These are phyloP conservation scores for Noccaea bulbosa DNA, from an alignment of 345 rosid genomes.

Conservation along the genomic window DNA sequence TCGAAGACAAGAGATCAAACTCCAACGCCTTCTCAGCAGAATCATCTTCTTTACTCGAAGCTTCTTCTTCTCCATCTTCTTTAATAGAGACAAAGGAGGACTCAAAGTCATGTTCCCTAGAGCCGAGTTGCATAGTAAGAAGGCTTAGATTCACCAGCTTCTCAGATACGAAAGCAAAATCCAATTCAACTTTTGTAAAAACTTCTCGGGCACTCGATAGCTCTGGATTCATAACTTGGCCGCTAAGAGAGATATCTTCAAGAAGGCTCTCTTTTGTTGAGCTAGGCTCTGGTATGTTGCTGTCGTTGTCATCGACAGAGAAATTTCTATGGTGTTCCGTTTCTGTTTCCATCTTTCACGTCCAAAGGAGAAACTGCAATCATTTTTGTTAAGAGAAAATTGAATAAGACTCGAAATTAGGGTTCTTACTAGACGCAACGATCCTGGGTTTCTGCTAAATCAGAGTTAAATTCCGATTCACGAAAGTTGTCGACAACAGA, in stretches of 20 bases:
- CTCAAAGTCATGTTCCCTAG: constrained; percentile 78
- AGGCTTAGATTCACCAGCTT: constrained; percentile 71
- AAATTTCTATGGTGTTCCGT: constrained; percentile 41
- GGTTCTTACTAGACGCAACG: constrained; percentile 27
- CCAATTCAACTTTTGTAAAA: constrained; percentile 67
- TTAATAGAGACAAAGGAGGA: constrained; percentile 47
- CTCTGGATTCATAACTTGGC: constrained; percentile 49
- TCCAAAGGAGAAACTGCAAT: background rate
- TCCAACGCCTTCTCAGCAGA: constrained; percentile 62
- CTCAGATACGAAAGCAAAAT: constrained; percentile 75
- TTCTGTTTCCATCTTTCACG: constrained; percentile 52
- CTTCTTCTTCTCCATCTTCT: constrained; percentile 35
- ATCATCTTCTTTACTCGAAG: constrained; percentile 28
- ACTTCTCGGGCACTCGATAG: constrained; percentile 51
- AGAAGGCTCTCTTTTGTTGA: constrained; percentile 54
- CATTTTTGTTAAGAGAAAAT: background rate
- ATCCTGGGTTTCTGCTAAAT: constrained; percentile 1
- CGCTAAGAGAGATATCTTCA: constrained; percentile 42
- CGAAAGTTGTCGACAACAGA: background rate
- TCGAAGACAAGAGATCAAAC: constrained; percentile 69
- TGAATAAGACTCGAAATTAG: constrained; percentile 1
- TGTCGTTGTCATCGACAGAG: constrained; percentile 59
- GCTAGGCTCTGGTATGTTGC: constrained; percentile 54
- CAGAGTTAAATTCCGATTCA: background rate
- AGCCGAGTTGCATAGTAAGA: constrained; percentile 75